Base-by-base conservation (phyloP, 1,139 yeast species). In the Geotrichum phurueaensis region DNA sequence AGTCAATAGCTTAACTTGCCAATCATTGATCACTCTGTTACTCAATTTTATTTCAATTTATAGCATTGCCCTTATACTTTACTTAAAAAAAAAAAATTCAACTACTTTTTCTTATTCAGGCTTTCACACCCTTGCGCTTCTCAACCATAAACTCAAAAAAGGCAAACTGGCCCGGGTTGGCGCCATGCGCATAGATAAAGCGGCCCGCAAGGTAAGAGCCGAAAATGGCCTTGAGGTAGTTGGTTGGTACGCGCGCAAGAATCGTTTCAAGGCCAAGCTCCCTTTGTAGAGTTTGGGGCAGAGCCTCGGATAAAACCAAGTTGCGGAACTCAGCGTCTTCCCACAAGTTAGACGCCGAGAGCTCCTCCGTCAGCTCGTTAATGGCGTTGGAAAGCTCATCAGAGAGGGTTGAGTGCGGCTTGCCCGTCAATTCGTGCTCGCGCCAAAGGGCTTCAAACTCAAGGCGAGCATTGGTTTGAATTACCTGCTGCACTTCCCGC, bases 371-470 rank as follows among this genome's bases (percentile, higher is more conserved):
- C 69, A 94, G 81, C 69, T 87, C 87, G 76, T 92, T 94, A 71
- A 94, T 94, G 53, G 96, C 87, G 66, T 82, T 81, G 5, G 97
- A 90, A 62, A 94, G 80, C 67, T 86, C 85, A 75, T 94, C 97
- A 27, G 97, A 89, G 64, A 92, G 81, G 62, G 84, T 85, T 23
- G 96, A 85, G 69, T 89, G 83, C 23, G 96, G 82, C 66, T 79
- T 80, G 53, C 86, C 86, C n/a, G 91, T 84, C 57, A 75, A 75
- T 64, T 83, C 78, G 69, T 86, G 85, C 71, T 91, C 85, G 65
- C 82, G 78, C 97, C 97, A 91, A 70, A 94, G 80, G 62, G 90
- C 87, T 69, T 87, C 87, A 71, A 95, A 95, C 76, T 94, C 99
- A 56, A 82, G 79, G 63, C 83, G 78, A 12, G 99, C 99, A 74